Conservation (phyloP, 495 filamentous ascomycete genomes). For the Trichoderma virens region DNA sequence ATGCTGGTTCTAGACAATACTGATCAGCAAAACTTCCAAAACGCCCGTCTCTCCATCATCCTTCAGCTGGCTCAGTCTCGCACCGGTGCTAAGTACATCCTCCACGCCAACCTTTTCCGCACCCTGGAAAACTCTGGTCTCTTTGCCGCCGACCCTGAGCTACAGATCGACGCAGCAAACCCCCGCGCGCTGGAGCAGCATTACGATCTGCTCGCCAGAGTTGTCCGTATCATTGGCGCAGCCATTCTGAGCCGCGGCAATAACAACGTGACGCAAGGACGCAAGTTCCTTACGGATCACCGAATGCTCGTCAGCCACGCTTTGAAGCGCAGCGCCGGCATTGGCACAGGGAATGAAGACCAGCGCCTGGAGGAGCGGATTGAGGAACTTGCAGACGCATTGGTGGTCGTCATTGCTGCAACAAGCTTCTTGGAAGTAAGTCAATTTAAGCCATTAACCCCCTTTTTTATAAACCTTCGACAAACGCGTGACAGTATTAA, state of each 20-base stretch:
- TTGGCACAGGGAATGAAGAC: slow-evolving; percentile 73
- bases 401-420: slow-evolving; percentile 48
- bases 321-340: slow-evolving; percentile 83
- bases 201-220: slow-evolving; percentile 72
- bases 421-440: slow-evolving; percentile 55
- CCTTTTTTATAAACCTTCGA: neutral
- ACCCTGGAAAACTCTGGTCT: slow-evolving; percentile 68
- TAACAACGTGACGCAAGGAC: slow-evolving; percentile 73
- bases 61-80: slow-evolving; percentile 74
- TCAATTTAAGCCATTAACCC: neutral
- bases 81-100: slow-evolving; percentile 66
- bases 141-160: slow-evolving; percentile 88
- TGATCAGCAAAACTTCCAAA: slow-evolving; percentile 48
- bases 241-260: slow-evolving; percentile 69
- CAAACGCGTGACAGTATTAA: neutral
- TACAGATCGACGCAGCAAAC: slow-evolving; percentile 57
- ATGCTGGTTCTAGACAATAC: slow-evolving; percentile 16
- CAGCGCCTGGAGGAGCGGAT: slow-evolving; percentile 36
- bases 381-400: slow-evolving; percentile 49
- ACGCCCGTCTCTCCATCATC: slow-evolving; percentile 75
- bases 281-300: slow-evolving; percentile 70
- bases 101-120: slow-evolving; percentile 84
- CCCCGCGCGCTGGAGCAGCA: slow-evolving; percentile 67
- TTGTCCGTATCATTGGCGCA: slow-evolving; percentile 73
- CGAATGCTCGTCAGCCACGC: slow-evolving; percentile 72